These are phyloP conservation scores for Cucumis sativus DNA, from an alignment of 306 rosid genomes.

Conservation along the genomic window DNA sequence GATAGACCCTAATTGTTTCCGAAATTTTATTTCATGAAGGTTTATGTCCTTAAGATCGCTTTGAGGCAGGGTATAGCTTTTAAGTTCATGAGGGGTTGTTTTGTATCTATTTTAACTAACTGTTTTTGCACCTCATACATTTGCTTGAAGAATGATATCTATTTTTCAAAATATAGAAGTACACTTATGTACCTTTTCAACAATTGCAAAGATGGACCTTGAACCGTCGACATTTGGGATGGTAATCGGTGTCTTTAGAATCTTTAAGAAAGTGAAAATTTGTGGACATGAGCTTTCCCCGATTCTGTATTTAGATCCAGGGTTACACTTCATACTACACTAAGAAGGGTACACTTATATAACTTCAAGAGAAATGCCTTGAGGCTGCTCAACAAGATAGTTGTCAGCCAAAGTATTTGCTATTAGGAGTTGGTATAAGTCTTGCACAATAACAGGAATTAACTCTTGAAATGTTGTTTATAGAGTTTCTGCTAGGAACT, in stretches of 20 bases:
- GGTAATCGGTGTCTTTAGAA: not conserved
- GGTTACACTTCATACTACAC: not conserved
- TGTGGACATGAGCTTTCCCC: not conserved
- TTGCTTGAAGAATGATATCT: not conserved
- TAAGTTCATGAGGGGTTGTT: not conserved
- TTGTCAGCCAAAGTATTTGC: too few species aligned
- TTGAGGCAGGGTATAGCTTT: not conserved
- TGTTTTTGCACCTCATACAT: not conserved
- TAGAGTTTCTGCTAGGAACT: not conserved
- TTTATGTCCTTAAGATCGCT: not conserved
- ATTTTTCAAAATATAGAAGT: not conserved
- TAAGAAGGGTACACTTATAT: not conserved
- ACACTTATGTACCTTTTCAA: too few species aligned
- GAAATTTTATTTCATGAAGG: not conserved
- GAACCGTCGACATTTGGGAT: too few species aligned
- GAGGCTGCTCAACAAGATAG: not conserved
- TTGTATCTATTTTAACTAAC: not conserved
- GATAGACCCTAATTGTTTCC: not conserved
- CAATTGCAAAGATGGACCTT: too few species aligned
- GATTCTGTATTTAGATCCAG: not conserved
- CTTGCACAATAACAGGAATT: not conserved
- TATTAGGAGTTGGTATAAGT: too few species aligned
- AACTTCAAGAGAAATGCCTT: not conserved
- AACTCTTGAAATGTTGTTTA: not conserved
- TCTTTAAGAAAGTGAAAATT: not conserved